Base-by-base conservation (phyloP, 1,284 basidiomycete genomes). In the Pyrrhoderma lamaoense region DNA sequence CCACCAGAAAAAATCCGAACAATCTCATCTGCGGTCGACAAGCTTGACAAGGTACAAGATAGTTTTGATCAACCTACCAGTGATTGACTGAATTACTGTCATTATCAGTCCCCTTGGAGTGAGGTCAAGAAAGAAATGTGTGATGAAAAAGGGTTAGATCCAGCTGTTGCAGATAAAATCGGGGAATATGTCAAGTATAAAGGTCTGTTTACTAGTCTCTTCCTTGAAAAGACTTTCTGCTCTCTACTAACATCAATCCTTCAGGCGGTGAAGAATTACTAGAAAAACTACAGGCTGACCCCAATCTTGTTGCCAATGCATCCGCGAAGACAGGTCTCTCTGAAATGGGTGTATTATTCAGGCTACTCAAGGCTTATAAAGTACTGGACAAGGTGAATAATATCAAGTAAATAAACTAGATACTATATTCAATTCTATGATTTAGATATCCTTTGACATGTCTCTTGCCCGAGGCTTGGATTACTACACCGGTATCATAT, bases 401-500 rank as follows among this genome's bases (percentile, higher is more conserved):
- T 19, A 38, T 19, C 14, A 8, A 44, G 45, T 22, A 11, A 37
- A 22, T 16, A 21, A 8, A 21, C 34, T 9, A 46, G 22, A 52
- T 31, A 27, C 38, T 50, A 18, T 55, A 36, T 25, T 39, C 48
- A 49, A 53, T 39, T 60, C 23, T 38, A 13, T 11, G 44, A 16
- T 27, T 25, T 31, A 93, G 88, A 80, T 98, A 63, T 94, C 91
- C 7, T 98, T 99, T 65, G 95, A 99, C 69, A 80, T 99, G 60
- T 95, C 92, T 7, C 80, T 99, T 19, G 96, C 96, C 7, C 85
- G 96, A 34, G 95, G 95, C 21, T 78, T 99, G 35, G 96, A 99
- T 68, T 99, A 99, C 70, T 98, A 99, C 71, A 99, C 95, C 1
- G 95, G 96, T 37, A 85, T 99, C 63, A 99, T 99, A 66, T 98